These are phyloP conservation scores for Rhododendron williamsianum DNA, from an alignment of 148 eudicot genomes.

Conservation along the genomic window DNA sequence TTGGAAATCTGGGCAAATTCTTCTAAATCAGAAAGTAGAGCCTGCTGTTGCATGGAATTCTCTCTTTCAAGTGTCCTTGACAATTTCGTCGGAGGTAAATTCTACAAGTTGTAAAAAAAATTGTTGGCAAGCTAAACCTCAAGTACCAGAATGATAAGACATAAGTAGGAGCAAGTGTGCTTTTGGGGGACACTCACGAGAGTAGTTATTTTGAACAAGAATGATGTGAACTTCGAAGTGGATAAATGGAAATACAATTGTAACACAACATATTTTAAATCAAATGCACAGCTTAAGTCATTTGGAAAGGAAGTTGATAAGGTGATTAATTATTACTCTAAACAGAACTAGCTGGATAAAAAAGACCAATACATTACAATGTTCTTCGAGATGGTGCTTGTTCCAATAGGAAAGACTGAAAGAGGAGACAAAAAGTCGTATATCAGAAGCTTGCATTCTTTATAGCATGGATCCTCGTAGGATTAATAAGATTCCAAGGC, in stretches of 20 bases:
- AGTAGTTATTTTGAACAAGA: not conserved
- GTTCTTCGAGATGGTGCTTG: not conserved
- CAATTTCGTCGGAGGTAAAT: conserved; percentile 37
- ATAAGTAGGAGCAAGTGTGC: not conserved
- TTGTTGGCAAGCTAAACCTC: not conserved
- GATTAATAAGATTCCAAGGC: not conserved
- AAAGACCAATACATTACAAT: not conserved
- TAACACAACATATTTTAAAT: not conserved
- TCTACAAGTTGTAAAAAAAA: not conserved
- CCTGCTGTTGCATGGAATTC: conserved; percentile 64
- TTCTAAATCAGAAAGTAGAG: conserved; percentile 50
- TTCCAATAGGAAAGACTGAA: not conserved
- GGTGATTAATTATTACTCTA: not conserved
- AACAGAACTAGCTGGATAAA: not conserved
- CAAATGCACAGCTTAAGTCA: not conserved
- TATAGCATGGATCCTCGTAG: not conserved
- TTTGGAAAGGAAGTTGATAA: not conserved
- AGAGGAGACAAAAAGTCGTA: not conserved
- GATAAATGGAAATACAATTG: not conserved
- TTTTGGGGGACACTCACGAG: not conserved
- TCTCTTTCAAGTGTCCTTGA: conserved; percentile 47
- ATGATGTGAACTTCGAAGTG: not conserved
- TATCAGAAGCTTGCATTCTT: not conserved
- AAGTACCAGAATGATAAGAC: not conserved
- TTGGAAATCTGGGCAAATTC: conserved; percentile 59